phyloP scores from a whole-genome alignment of 306 rosid genomes.

The Gillenia trifoliata region DNA sequence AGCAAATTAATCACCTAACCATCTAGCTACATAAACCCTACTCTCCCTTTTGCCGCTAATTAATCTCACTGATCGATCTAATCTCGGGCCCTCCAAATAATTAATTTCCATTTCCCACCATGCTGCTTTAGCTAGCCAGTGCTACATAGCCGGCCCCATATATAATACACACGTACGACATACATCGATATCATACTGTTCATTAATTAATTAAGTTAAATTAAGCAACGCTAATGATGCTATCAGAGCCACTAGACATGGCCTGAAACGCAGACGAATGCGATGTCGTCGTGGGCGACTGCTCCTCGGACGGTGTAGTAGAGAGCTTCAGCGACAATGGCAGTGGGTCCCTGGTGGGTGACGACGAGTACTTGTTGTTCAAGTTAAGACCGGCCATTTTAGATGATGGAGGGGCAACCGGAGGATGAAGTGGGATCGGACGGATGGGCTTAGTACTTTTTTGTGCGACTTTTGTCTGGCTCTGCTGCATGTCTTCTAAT shows the following conservation, averaged over 20 bases:
- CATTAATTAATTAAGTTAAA: neutral
- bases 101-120: neutral
- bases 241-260: slow-evolving; percentile 56
- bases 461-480: neutral
- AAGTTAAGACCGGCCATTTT: slow-evolving; percentile 62
- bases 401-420: slow-evolving; percentile 44
- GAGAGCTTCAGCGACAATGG: slow-evolving; percentile 52
- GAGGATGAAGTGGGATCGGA: slow-evolving; percentile 64
- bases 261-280: slow-evolving; percentile 52
- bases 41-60: neutral
- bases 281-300: slow-evolving; percentile 27
- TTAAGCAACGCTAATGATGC: slow-evolving; percentile 74
- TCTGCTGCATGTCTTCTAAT: neutral
- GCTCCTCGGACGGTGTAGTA: slow-evolving; percentile 29
- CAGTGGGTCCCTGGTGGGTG: slow-evolving; percentile 26
- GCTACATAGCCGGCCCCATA: neutral
- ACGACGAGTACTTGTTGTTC: slow-evolving; percentile 28
- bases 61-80: slow-evolving; percentile 5
- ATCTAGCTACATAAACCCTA: slow-evolving; percentile 21
- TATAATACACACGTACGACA: neutral
- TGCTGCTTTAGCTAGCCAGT: neutral
- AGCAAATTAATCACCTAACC: slow-evolving; percentile 36
- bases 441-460: slow-evolving; percentile 32
- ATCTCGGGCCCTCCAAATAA: neutral
- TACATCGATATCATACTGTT: neutral